Conservation (phyloP, 2,329 filamentous ascomycete species). For the Diaporthe humulicola region DNA sequence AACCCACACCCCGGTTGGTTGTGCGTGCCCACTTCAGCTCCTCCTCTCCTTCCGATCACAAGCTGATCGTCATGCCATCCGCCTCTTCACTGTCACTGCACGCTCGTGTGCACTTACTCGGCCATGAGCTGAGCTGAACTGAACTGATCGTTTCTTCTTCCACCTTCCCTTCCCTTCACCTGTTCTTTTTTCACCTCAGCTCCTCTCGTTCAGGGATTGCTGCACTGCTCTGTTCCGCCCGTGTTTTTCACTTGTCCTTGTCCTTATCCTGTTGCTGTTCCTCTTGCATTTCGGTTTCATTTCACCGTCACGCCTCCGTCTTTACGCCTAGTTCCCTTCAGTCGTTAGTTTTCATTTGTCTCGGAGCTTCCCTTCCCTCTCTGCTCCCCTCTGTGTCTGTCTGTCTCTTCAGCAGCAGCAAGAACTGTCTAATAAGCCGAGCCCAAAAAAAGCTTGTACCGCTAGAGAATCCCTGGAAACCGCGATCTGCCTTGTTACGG, state of each 20-base stretch:
- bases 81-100: slow-evolving; percentile 11
- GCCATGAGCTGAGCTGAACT: slow-evolving; percentile 27
- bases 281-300: not conserved
- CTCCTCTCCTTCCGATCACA: not conserved
- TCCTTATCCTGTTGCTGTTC: not conserved
- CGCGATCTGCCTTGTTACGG: slow-evolving; percentile 22
- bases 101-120: slow-evolving; percentile 7
- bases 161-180: slow-evolving; percentile 32
- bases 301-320: not conserved
- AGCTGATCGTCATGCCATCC: slow-evolving; percentile 26
- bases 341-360: slow-evolving; percentile 25
- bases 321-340: not conserved
- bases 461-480: slow-evolving; percentile 27
- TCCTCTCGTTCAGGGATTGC: not conserved
- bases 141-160: slow-evolving; percentile 30
- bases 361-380: slow-evolving; percentile 10
- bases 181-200: slow-evolving; percentile 12
- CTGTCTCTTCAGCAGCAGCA: not conserved
- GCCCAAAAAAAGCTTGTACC: slow-evolving; percentile 21
- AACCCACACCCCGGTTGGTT: not conserved
- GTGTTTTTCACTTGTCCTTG: not conserved
- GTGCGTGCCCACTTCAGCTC: slow-evolving; percentile 22
- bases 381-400: not conserved
- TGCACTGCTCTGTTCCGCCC: not conserved
- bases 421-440: not conserved